Evolutionary conservation across 2,329 filamentous ascomycete genomes (phyloP).

Genomic region (Phialophora tarda): DNA sequence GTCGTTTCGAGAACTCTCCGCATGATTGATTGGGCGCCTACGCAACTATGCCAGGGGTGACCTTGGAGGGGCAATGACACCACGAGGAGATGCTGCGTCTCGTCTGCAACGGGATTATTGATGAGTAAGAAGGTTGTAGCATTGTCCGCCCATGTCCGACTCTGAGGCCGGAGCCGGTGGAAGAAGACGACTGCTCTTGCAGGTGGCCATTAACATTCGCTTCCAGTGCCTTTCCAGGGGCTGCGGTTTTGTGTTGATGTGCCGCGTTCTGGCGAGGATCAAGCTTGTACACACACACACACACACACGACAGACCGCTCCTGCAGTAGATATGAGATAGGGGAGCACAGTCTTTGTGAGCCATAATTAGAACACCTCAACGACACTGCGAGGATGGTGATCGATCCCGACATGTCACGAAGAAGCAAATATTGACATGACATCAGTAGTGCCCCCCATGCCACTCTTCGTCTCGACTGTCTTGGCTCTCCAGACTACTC

Average conservation of each 20-base stretch:
- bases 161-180: not conserved
- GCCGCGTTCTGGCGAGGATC: not conserved
- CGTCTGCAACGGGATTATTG: not conserved
- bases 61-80: no score
- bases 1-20: not conserved
- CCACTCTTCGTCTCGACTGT: slow-evolving; percentile 33
- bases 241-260: not conserved
- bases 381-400: not conserved
- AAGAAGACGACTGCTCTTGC: not conserved
- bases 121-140: not conserved
- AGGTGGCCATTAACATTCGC: not conserved
- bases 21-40: not conserved
- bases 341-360: not conserved
- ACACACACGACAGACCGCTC: not conserved
- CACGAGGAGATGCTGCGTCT: not conserved
- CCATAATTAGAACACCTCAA: not conserved
- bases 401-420: not conserved
- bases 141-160: not conserved
- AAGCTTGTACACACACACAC: no score
- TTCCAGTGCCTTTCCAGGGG: not conserved
- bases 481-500: slow-evolving; percentile 25
- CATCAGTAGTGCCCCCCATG: slow-evolving; percentile 31
- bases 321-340: not conserved
- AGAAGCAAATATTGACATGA: not conserved
- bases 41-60: no score